Conservation (phyloP, 2,329 filamentous ascomycete genomes). For the Colletotrichum costaricense region DNA sequence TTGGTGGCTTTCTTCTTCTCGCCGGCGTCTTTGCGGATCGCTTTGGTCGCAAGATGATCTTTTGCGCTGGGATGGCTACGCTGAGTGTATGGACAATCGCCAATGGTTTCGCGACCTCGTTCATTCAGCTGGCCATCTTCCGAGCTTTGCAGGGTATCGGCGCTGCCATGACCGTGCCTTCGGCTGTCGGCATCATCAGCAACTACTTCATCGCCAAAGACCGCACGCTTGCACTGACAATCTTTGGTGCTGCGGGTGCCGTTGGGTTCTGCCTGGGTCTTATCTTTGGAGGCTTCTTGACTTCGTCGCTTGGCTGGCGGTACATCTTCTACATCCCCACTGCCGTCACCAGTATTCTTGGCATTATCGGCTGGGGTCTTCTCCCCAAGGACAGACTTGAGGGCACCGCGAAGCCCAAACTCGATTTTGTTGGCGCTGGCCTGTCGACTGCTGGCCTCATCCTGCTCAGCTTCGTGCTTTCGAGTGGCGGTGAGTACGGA, state of each 20-base stretch:
- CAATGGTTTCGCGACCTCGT: slow-evolving; percentile 20
- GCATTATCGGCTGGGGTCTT: slow-evolving; percentile 44
- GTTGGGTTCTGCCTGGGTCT: slow-evolving; percentile 26
- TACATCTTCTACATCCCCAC: slow-evolving; percentile 32
- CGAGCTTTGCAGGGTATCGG: slow-evolving; percentile 24
- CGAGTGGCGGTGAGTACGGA: slow-evolving; percentile 57
- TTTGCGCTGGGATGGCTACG: slow-evolving; percentile 28
- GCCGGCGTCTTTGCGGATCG: slow-evolving; percentile 27
- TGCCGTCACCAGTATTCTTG: slow-evolving; percentile 53
- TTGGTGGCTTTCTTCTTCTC: slow-evolving; percentile 23
- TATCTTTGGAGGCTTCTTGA: slow-evolving; percentile 25
- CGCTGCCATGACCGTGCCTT: slow-evolving; percentile 84
- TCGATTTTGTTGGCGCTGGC: slow-evolving; percentile 54
- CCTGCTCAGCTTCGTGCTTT: slow-evolving; percentile 56
- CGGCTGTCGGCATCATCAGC: slow-evolving; percentile 73
- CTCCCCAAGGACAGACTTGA: slow-evolving; percentile 51
- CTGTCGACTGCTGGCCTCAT: slow-evolving; percentile 55
- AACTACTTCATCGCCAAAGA: slow-evolving; percentile 29
- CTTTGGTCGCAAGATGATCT: slow-evolving; percentile 30
- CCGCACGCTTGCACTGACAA: slow-evolving; percentile 21
- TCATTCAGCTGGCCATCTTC: slow-evolving; percentile 30
- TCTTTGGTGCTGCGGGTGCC: slow-evolving; percentile 27
- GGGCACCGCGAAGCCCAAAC: slow-evolving; percentile 45
- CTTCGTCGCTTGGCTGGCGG: slow-evolving; percentile 25
- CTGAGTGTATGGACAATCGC: slow-evolving; percentile 24